Base-by-base conservation (phyloP, 2,329 filamentous ascomycete genomes). In the Phaeoacremonium minimum region DNA sequence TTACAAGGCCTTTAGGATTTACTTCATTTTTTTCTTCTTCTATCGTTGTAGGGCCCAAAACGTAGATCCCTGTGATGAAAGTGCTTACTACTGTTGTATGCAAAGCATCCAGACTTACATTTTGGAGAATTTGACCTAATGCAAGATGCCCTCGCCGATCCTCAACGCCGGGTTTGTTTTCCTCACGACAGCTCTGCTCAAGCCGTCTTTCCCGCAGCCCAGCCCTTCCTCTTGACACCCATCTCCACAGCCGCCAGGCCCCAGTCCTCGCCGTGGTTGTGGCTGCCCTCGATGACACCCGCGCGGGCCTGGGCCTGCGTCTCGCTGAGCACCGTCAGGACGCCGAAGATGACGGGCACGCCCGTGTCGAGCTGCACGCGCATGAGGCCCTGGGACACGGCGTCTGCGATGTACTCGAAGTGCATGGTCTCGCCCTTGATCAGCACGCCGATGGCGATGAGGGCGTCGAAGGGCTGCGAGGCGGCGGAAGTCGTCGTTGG, bases 381-480 rank as follows among this genome's bases (percentile, higher is more conserved):
- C 93, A 98, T 98, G 43, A 98, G 73, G 6, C 88, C 93, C 44
- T 95, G 87, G 40, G 82, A 88, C 6, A 94, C 89, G 28, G 87
- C 80, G 46, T 97, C 93, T 29, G 90, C 77, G 52, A 98, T 98
- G 68, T 98, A 97, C 67, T 98, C 93, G 56, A 98, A 98, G 67
- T 98, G 93, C 89, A 96, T 96, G 6, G 93, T 97, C 66, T 95
- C 87, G 60, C 93, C 93, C 71, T 98, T 98, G 69, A 98, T 96
- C 43, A 98, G 78, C 38, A 95, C 90, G 38, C 93, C 93, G 49
- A 98, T 86, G 36, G 93, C 89, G 48, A 98, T 90, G 46, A 98
- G 81, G 44, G 93, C 93, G 57, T 97, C 91, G 53, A 97, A 97
- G 43, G 69, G 52, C n/a, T 62, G 57, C 4, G 64, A 48, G 4